phyloP scores from a whole-genome alignment of 768 basidiomycete species.

The Pleurotus pulmonarius region DNA sequence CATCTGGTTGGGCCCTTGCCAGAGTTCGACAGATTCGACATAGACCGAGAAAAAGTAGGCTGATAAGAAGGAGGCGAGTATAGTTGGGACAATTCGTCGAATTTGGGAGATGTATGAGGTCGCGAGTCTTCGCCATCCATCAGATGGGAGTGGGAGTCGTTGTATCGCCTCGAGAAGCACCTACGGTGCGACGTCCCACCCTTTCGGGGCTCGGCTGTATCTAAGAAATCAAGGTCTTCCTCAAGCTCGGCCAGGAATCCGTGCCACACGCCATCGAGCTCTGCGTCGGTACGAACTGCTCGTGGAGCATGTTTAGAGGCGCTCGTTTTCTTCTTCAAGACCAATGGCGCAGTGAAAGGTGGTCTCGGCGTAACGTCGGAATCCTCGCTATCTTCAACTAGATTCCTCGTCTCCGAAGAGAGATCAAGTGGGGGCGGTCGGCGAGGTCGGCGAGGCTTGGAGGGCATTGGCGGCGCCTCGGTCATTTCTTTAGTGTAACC shows the following conservation, averaged over 20 bases:
- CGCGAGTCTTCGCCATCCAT: background rate
- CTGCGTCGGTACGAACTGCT: conserved; percentile 7
- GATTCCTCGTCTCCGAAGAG: background rate
- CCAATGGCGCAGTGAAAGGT: background rate
- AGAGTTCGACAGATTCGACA: background rate
- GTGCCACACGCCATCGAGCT: conserved; percentile 26
- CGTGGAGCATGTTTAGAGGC: background rate
- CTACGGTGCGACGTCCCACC: background rate
- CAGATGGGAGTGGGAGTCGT: background rate
- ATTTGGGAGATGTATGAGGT: conserved; percentile 3
- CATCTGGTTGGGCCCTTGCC: background rate
- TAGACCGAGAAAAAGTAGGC: background rate
- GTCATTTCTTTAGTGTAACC: too few relatives aligned
- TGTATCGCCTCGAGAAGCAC: conserved; percentile 1
- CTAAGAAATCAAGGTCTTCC: conserved; percentile 11
- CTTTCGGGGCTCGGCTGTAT: background rate
- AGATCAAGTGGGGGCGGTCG: background rate
- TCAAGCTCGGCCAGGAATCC: conserved; percentile 23
- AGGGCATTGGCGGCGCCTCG: background rate
- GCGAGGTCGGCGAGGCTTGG: conserved; percentile 1
- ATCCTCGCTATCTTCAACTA: background rate
- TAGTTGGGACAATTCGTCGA: background rate
- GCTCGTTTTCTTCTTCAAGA: background rate
- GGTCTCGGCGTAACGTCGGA: background rate
- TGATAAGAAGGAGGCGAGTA: background rate